Evolutionary conservation across 495 filamentous ascomycete genomes (phyloP), one percentile per base, ranked within the genome.

Genomic region (Sordaria brevicollis): DNA sequence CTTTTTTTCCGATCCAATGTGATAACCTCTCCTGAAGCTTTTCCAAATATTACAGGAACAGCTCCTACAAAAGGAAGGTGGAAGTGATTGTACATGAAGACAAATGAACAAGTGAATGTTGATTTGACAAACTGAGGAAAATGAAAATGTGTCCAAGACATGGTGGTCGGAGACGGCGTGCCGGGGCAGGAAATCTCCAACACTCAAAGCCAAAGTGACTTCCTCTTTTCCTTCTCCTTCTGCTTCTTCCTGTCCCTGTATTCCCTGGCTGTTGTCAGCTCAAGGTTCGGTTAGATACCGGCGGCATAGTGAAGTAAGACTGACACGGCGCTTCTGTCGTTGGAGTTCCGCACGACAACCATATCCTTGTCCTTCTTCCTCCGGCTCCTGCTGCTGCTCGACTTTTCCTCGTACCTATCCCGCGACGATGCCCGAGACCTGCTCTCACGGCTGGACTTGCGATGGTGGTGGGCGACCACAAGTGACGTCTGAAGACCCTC

Each of bases 251-350:
- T 62, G 49, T 62, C 49, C 33, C 49, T 62, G 49, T 62, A 62
- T 62, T 62, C 49, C 25, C 49, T 62, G 49, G 49, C 49, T 31
- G 49, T 62, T 62, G 49, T 62, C 49, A 62, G 49, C 49, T 62
- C 49, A 62, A 62, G 49, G 49, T 17, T 33, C 49, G 2, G 29
- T 74, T 65, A 77, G 57, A 80, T 74, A 35, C 72, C 72, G 37
- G 74, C 71, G 35, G 74, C 75, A 65, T 76, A 75, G 70, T 78
- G 72, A 65, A 77, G 75, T 75, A 79, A 75, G 67, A 80, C 77
- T 71, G 73, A 78, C 75, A 80, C 66, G 41, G 77, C 77, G 49
- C 78, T 75, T 66, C 76, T 71, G 70, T 80, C 76, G 35, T 35
- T 68, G 21, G 77, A 75, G 68, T 78, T 79, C 65, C 78, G 73